A percentile compares a stretch with the other conserved stretches of the same genome.
phyloP scores from a whole-genome alignment of 2,329 filamentous ascomycete species.

The Fusarium graminum region DNA sequence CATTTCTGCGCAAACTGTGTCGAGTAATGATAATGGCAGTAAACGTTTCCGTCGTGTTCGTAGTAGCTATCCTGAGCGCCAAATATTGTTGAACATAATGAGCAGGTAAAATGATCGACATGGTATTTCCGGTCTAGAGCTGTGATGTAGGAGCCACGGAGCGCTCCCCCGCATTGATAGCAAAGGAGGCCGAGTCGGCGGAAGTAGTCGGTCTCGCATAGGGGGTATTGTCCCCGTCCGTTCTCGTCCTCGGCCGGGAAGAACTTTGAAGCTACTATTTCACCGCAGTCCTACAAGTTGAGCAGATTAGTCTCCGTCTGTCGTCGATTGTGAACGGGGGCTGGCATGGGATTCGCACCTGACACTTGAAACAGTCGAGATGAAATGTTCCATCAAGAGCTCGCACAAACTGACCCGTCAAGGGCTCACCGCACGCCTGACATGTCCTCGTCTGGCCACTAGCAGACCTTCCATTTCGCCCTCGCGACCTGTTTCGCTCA shows the following conservation, averaged over 20 bases:
- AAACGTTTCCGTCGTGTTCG: slow-evolving; percentile 95
- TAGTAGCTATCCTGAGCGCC: slow-evolving; percentile 99
- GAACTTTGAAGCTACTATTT: slow-evolving; percentile 98
- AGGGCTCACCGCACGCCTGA: slow-evolving; percentile 87
- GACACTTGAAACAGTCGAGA: slow-evolving; percentile 97
- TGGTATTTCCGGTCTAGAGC: slow-evolving; percentile 98
- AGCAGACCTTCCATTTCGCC: slow-evolving; percentile 65
- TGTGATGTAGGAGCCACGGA: slow-evolving; percentile 97
- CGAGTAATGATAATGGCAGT: slow-evolving; percentile 99
- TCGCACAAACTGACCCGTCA: slow-evolving; percentile 96
- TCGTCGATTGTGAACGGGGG: slow-evolving; percentile 8
- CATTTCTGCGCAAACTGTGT: slow-evolving; percentile 96
- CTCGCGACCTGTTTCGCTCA: slow-evolving; percentile 70
- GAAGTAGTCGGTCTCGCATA: slow-evolving; percentile 99
- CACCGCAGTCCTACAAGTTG: slow-evolving; percentile 83
- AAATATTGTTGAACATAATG: slow-evolving; percentile 96
- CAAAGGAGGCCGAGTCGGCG: slow-evolving; percentile 90
- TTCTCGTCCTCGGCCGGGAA: slow-evolving; percentile 95
- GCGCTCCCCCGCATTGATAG: slow-evolving; percentile 89
- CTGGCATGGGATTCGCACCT: slow-evolving; percentile 66
- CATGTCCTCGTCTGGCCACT: slow-evolving; percentile 75
- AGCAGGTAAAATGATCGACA: slow-evolving; percentile 99
- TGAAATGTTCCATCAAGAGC: slow-evolving; percentile 95
- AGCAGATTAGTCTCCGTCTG: slow-evolving; percentile 34
- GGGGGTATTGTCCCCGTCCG: slow-evolving; percentile 86